A percentile compares a stretch with the other conserved stretches of the same genome.
These are phyloP conservation scores for Astraeus odoratus DNA, from an alignment of 768 basidiomycete species.

Conservation along the genomic window DNA sequence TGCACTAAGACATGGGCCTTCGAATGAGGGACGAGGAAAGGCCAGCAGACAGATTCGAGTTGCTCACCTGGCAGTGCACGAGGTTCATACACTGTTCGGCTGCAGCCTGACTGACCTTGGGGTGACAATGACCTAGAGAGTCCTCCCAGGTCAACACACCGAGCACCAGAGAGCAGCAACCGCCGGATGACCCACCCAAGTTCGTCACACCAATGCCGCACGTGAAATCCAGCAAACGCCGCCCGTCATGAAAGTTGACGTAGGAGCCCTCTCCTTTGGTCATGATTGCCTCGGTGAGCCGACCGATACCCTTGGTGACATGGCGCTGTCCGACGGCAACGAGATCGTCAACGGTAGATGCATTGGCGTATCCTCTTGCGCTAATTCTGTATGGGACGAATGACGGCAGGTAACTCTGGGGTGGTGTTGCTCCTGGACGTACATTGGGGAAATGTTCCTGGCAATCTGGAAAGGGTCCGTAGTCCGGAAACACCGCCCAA, in stretches of 20 bases:
- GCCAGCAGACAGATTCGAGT: neutral
- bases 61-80: constrained; percentile 67
- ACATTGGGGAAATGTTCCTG: too few relatives aligned
- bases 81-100: constrained; percentile 81
- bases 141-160: neutral
- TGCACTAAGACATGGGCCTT: constrained; percentile 51
- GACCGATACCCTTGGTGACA: constrained; percentile 38
- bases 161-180: neutral
- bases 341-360: constrained; percentile 17
- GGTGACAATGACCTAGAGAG: constrained; percentile 74
- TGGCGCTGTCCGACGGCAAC: constrained; percentile 36
- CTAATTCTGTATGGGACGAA: neutral
- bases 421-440: too few relatives aligned
- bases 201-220: constrained; percentile 84
- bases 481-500: too few relatives aligned
- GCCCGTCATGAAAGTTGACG: constrained; percentile 65
- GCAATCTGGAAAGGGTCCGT: too few relatives aligned
- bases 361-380: constrained; percentile 13
- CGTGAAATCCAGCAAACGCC: constrained; percentile 76
- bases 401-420: too few relatives aligned
- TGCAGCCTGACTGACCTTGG: constrained; percentile 77
- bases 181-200: constrained; percentile 46
- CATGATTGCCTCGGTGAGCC: constrained; percentile 49
- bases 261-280: constrained; percentile 67
- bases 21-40: neutral